Base-by-base conservation (phyloP, 805 yeast genomes). In the Candida anglica region DNA sequence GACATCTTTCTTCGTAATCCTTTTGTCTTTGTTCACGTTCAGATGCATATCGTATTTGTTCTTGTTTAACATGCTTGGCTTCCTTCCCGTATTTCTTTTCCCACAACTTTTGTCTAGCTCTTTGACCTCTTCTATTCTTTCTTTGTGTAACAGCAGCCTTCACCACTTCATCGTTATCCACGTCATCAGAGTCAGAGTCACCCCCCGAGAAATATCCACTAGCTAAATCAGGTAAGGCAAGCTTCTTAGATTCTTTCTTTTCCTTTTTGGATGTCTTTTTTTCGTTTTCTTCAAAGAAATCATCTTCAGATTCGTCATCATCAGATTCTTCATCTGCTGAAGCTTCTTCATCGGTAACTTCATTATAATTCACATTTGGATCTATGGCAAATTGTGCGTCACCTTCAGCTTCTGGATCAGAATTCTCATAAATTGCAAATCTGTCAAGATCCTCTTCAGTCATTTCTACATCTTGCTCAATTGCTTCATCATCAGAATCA, bases 81-180 rank as follows among this genome's bases (percentile, higher is more conserved):
- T 69, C 64, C 14, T 58, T 57, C 18, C 98, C 98, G 53, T 70
- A 93, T 57, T 93, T 91, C 61, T 75, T 66, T 53, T 88, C 98
- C 98, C 98, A 93, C 33, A 93, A 87, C 68, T 85, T 83, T 57
- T 91, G 93, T 63, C 98, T 79, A 1, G 97, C 98, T 40, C 98
- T 73, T 65, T 93, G 98, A 17, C 98, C 98, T 58, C 97, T 78
- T 63, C 98, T 73, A 58, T 93, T 93, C 48, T 88, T 87, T 42
- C 91, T 74, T 14, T 69, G 71, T 19, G 73, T 52, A 1, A 80
- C 77, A 3, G 70, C 62, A 30, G 65, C 69, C 37, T 77, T 73
- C 5, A 78, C 77, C 7, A 71, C 65, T 30, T 64, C 54, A 47
- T 75, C 80, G 32, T 58, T 50, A 39, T 61, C 69, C n/a, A 53